These are phyloP conservation scores for Suillus sp. DNA, from an alignment of 768 basidiomycete species.

Conservation along the genomic window DNA sequence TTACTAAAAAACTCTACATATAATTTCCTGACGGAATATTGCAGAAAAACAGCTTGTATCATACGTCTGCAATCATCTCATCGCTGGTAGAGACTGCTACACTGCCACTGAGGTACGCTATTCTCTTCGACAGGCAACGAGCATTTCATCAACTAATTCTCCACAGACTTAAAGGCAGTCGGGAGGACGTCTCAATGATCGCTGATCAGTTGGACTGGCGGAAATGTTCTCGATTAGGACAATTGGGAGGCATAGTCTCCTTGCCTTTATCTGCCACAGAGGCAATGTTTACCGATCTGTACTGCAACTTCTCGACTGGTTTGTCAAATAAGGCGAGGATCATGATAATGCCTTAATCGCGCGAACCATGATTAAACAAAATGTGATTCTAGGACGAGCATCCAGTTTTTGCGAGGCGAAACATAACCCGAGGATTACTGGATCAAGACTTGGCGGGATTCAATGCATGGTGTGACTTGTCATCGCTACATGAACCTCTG, in stretches of 20 bases:
- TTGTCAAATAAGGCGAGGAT: slow-evolving; percentile 8
- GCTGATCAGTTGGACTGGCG: slow-evolving; percentile 54
- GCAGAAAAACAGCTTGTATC: slow-evolving; percentile 43
- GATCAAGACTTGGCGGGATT: slow-evolving; percentile 38
- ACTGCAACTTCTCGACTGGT: slow-evolving; percentile 46
- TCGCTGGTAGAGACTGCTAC: slow-evolving; percentile 60
- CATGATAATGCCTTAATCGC: not conserved
- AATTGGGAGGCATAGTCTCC: slow-evolving; percentile 59
- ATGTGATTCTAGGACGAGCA: slow-evolving; percentile 19
- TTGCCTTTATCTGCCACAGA: slow-evolving; percentile 30
- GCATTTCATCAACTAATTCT: not conserved
- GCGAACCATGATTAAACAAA: not conserved
- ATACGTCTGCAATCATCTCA: slow-evolving; percentile 59
- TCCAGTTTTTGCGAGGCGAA: slow-evolving; percentile 43
- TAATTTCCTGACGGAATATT: slow-evolving; percentile 14
- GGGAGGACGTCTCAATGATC: slow-evolving; percentile 46
- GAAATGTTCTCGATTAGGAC: slow-evolving; percentile 53
- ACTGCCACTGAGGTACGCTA: slow-evolving; percentile 54
- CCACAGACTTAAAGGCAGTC: slow-evolving; percentile 37
- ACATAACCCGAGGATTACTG: slow-evolving; percentile 65
- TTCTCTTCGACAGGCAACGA: not conserved
- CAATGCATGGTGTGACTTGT: slow-evolving; percentile 39
- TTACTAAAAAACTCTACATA: slow-evolving; percentile 30
- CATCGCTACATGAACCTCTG: slow-evolving; percentile 33
- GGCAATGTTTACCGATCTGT: slow-evolving; percentile 29